A percentile compares a stretch with the other conserved stretches of the same genome.
Conservation (phyloP, 768 basidiomycete genomes). For the Psilocybe cyanescens region DNA sequence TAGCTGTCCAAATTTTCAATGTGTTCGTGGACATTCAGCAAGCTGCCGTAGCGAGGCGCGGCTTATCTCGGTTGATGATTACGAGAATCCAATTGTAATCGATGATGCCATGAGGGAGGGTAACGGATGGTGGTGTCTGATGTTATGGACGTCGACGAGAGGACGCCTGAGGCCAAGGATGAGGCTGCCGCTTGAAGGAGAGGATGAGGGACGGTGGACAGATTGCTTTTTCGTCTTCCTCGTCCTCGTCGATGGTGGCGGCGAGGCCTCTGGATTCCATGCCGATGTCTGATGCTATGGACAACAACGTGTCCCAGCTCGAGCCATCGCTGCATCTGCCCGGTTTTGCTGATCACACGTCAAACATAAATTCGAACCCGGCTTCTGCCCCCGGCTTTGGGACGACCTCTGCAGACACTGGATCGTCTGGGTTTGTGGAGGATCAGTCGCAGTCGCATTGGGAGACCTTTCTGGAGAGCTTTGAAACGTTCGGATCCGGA, state of each 20-base stretch:
- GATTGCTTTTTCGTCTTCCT: not conserved
- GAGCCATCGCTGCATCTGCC: not conserved
- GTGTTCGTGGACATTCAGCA: too few species aligned
- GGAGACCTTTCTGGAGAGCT: slow-evolving; percentile 14
- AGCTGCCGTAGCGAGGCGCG: too few species aligned
- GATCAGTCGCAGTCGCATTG: slow-evolving; percentile 2
- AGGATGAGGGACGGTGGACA: not conserved
- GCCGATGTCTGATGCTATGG: not conserved
- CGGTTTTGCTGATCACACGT: not conserved
- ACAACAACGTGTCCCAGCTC: not conserved
- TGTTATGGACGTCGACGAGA: not conserved
- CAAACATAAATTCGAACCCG: not conserved
- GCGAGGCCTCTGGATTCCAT: not conserved
- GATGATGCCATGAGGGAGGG: too few species aligned
- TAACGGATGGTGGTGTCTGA: too few species aligned
- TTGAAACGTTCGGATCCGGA: not conserved
- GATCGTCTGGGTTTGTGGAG: not conserved
- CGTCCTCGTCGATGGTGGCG: not conserved
- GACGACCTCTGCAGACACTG: not conserved
- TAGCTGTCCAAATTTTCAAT: too few species aligned
- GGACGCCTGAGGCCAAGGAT: slow-evolving; percentile 10
- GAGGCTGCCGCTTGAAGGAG: not conserved
- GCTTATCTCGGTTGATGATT: too few species aligned
- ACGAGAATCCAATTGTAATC: too few species aligned
- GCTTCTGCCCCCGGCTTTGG: not conserved